Percentiles rank a stretch among this genome's conserved stretches.
These are phyloP conservation scores for Cadophora luteo-olivacea DNA, from an alignment of 2,329 filamentous ascomycete species.

Conservation along the genomic window DNA sequence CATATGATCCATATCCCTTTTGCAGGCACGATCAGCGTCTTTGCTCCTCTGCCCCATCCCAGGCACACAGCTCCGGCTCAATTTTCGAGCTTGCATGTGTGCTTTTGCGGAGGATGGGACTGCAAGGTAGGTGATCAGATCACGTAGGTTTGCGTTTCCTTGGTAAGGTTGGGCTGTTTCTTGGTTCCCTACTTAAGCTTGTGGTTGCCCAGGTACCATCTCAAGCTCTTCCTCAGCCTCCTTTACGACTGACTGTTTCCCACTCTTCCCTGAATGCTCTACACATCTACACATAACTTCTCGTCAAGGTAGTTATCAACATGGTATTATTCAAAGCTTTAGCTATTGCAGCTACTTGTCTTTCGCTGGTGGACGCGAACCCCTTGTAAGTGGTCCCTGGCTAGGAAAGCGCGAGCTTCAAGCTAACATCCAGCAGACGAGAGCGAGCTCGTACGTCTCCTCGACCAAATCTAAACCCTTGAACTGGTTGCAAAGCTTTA, in stretches of 20 bases:
- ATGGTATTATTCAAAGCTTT: slow-evolving; percentile 30
- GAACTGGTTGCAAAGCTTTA: background rate
- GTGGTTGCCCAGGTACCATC: slow-evolving; percentile 15
- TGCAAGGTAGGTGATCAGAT: slow-evolving; percentile 17
- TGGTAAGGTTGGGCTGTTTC: slow-evolving; percentile 2
- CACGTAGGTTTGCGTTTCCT: background rate
- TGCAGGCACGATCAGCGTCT: slow-evolving; percentile 18
- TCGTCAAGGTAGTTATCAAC: background rate
- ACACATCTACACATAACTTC: slow-evolving; percentile 3
- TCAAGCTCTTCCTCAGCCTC: background rate
- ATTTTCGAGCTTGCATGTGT: background rate
- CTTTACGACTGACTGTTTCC: slow-evolving; percentile 6
- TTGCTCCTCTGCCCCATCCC: background rate
- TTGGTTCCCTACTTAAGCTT: slow-evolving; percentile 18
- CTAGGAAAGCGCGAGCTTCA: slow-evolving; percentile 13
- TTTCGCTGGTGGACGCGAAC: slow-evolving; percentile 30
- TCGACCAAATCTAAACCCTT: background rate
- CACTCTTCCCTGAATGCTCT: background rate
- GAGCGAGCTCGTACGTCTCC: slow-evolving; percentile 13
- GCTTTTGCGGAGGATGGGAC: background rate
- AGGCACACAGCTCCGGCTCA: slow-evolving; percentile 7
- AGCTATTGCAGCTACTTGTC: slow-evolving; percentile 26
- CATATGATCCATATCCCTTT: slow-evolving; percentile 18
- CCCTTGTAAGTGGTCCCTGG: slow-evolving; percentile 33
- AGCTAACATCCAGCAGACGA: slow-evolving; percentile 10